Conservation (phyloP, 2,329 filamentous ascomycete species). For the Talaromyces sp. region DNA sequence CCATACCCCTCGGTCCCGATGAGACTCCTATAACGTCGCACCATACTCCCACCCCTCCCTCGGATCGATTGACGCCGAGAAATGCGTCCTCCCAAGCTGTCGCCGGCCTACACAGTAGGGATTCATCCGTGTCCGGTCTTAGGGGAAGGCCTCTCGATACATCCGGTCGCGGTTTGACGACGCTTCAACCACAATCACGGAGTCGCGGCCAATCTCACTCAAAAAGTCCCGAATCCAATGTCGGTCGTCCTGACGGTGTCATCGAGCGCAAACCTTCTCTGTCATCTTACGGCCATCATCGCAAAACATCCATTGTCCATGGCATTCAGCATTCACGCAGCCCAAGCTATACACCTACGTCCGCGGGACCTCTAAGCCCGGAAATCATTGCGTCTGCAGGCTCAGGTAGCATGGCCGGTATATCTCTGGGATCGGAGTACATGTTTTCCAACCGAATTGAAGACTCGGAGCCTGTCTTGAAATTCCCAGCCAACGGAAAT, state of each 20-base stretch:
- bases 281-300: conserved; percentile 79
- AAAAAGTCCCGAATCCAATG: conserved; percentile 42
- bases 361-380: conserved; percentile 78
- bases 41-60: conserved; percentile 38
- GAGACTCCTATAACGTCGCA: conserved; percentile 39
- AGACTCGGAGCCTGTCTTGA: conserved; percentile 32
- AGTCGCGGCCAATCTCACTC: conserved; percentile 44
- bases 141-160: conserved; percentile 43
- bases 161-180: conserved; percentile 35
- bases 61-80: conserved; percentile 39
- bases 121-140: conserved; percentile 39
- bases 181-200: conserved; percentile 36
- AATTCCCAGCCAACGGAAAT: conserved; percentile 37
- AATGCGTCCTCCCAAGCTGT: conserved; percentile 39
- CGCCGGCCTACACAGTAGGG: conserved; percentile 44
- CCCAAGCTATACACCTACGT: conserved; percentile 68
- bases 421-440: conserved; percentile 30
- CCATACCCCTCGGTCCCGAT: conserved; percentile 44
- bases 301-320: conserved; percentile 96
- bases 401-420: conserved; percentile 42
- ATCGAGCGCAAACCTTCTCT: conserved; percentile 43
- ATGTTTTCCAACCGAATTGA: conserved; percentile 32
- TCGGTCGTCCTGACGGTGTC: conserved; percentile 35
- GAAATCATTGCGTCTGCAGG: conserved; percentile 75
- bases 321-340: conserved; percentile 87